Percentiles rank a stretch among this genome's conserved stretches.
Evolutionary conservation across 2,329 filamentous ascomycete species (phyloP).

Genomic region (Venturia asperata): DNA sequence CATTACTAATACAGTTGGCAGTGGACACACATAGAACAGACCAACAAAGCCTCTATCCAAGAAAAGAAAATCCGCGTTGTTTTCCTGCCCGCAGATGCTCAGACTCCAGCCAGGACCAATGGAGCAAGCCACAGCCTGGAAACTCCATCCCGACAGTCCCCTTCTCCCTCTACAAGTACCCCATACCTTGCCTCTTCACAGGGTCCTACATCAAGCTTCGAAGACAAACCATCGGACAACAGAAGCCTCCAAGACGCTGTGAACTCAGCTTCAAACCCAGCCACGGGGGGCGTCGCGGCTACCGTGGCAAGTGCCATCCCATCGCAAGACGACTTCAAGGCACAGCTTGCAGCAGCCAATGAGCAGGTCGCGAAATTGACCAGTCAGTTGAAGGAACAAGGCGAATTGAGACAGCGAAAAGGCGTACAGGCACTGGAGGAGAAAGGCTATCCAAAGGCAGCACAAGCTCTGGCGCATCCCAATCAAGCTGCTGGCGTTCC

Average conservation of each 20-base stretch:
- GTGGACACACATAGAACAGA: constrained; percentile 69
- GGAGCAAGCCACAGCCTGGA: constrained; percentile 26
- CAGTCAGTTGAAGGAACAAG: constrained; percentile 57
- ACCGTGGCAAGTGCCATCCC: constrained; percentile 31
- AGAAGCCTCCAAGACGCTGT: constrained; percentile 31
- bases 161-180: constrained; percentile 23
- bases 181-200: constrained; percentile 30
- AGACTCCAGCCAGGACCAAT: constrained; percentile 30
- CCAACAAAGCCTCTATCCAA: constrained; percentile 68
- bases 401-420: constrained; percentile 69
- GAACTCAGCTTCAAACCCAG: neutral
- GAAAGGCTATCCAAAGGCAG: constrained; percentile 48
- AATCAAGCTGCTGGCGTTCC: constrained; percentile 75
- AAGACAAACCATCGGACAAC: constrained; percentile 31
- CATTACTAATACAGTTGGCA: constrained; percentile 32
- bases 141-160: constrained; percentile 34
- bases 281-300: neutral
- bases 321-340: constrained; percentile 57
- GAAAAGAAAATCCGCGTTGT: constrained; percentile 94
- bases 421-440: constrained; percentile 44
- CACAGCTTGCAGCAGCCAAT: constrained; percentile 68
- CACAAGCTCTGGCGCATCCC: constrained; percentile 45
- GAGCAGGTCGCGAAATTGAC: constrained; percentile 63
- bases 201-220: constrained; percentile 33
- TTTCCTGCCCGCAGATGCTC: constrained; percentile 58